Base-by-base conservation (phyloP, 306 rosid species). In the Styphnolobium japonicum region DNA sequence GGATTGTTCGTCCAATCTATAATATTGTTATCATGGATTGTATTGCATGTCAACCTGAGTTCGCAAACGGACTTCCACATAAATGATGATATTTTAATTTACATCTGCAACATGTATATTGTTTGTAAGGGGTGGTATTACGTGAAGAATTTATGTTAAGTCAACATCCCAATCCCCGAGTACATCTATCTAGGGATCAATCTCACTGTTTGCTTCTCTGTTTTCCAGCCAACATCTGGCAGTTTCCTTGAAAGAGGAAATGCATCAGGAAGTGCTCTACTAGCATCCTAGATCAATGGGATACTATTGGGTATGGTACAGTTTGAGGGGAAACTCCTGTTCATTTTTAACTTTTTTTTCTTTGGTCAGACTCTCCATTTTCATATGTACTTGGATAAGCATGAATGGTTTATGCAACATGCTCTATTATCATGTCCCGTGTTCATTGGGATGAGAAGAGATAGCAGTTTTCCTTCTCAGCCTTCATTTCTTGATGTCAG, bases 241-340 rank as follows among this genome's bases (percentile, higher is more conserved):
- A 51, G 82, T 83, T 91, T 92, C 82, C 97, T 92, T 75, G 94
- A 94, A 71, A 80, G 78, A 70, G 91, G 87, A 71, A 89, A 76
- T 73, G 69, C 71, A 16, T 67, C 90, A 11, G 92, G 87, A 75
- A 85, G 84, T 77, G 84, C 80, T 81, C 87, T 87, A 5, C 23
- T 85, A 36, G 84, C 85, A 74, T 78, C 81, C 78, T 73, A 88
- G 84, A 58, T 65, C 51, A 67, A 42, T 29, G 62, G 67, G 46
- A 73, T 52, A 49, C 29, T 52, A 6, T 71, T 62, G 51, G 73
- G 27, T 78, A 22, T 66, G 48, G 72, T 68, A 67, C 71, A 46
- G 67, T 72, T 49, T 49, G 75, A 80, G 78, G 77, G 71, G 61
- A 75, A 34, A 7, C 67, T 10, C 19, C 25, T 14, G 64, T 78